Conservation (phyloP, 2,329 filamentous ascomycete species). For the Cladosporium colombiae region DNA sequence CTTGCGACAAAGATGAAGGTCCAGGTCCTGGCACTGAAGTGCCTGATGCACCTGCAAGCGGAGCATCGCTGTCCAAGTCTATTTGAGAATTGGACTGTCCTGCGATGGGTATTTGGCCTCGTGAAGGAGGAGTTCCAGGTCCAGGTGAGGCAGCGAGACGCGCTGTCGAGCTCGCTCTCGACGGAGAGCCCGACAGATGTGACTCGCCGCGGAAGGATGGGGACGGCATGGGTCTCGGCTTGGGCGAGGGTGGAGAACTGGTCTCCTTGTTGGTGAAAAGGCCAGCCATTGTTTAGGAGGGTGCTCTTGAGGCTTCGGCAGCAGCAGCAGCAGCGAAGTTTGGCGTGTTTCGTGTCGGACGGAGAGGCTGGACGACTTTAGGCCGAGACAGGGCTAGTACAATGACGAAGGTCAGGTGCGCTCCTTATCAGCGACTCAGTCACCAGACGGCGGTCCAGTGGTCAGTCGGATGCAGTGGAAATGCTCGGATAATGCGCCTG, state of each 20-base stretch:
- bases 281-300: constrained; percentile 12
- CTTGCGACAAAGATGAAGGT: constrained; percentile 83
- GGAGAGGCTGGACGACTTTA: constrained; percentile 11
- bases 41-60: constrained; percentile 61
- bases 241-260: constrained; percentile 3
- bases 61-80: constrained; percentile 49
- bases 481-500: background rate
- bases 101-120: constrained; percentile 22
- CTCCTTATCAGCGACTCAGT: constrained; percentile 4
- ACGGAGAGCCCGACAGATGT: constrained; percentile 38
- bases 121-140: constrained; percentile 26
- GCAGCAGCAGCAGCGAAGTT: background rate
- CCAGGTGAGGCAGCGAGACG: constrained; percentile 33
- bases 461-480: background rate
- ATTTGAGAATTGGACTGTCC: background rate
- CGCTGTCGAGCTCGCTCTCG: constrained; percentile 46
- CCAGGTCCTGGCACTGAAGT: constrained; percentile 71
- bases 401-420: constrained; percentile 19
- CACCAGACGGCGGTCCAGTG: constrained; percentile 1
- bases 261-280: background rate
- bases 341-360: background rate
- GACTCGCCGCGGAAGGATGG: constrained; percentile 20
- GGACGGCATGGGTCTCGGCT: constrained; percentile 11
- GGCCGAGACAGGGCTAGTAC: constrained; percentile 9
- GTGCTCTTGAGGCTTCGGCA: background rate